Base-by-base conservation (phyloP, 345 rosid species). In the Gynandropsis gynandra region DNA sequence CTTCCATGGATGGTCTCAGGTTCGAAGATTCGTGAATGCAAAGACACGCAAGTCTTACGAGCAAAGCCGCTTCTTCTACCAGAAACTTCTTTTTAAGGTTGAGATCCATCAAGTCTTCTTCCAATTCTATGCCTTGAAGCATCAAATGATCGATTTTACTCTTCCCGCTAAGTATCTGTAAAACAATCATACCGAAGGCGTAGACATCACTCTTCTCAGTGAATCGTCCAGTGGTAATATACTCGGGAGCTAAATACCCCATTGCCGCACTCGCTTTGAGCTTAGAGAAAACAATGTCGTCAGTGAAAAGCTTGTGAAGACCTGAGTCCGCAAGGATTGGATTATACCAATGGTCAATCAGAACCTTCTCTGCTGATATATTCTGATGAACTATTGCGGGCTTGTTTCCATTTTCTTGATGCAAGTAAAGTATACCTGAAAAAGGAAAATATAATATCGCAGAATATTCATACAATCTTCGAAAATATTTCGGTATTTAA, bases 201-300 rank as follows among this genome's bases (percentile, higher is more conserved):
- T 81, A 92, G 1, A 85, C 74, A 1, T 92, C 98, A 5, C 87
- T 85, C 74, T 88, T 85, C 50, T 88, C 97, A 1, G 97, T 92
- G 70, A 85, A 83, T 16, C 80, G 80, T 37, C 98, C 98, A 0
- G 97, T 90, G 20, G 77, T 79, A 32, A 87, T 78, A 60, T 92
- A 92, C 61, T 92, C 98, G 4, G 98, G 98, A 54, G 90, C 94
- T 35, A 92, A 76, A 75, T 92, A 92, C 61, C 98, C 98, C 93
- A 82, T 87, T 44, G 96, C 98, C 59, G 98, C 98, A 55, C 94
- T 82, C 35, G 86, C 93, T 74, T 92, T 92, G 39, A 92, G 88
- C 58, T 60, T 75, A 5, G 98, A 88, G 80, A 82, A 92, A 39
- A 92, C 80, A 1, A 87, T 71, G 39, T 92, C 98, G 17, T 92